Evolutionary conservation across 176 grass and related monocot species (phyloP).

Genomic region (Lolium multiflorum): DNA sequence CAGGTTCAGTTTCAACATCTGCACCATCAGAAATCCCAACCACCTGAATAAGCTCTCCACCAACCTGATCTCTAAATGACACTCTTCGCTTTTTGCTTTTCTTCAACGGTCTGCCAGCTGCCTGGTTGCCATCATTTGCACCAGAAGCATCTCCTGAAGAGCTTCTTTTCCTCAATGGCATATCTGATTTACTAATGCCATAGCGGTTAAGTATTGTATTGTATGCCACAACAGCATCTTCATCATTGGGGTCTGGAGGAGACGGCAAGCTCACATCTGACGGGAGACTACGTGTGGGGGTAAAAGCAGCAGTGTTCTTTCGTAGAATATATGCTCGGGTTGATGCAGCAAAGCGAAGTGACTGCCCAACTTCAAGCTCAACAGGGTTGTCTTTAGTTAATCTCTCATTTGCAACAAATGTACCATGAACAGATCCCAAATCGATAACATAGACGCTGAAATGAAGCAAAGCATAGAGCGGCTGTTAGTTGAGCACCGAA

Average conservation of each 20-base stretch:
- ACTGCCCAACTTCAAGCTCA: constrained; percentile 96
- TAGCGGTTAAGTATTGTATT: constrained; percentile 97
- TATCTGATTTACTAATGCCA: constrained; percentile 60
- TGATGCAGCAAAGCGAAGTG: constrained; percentile 91
- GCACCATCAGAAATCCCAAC: constrained; percentile 95
- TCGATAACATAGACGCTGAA: constrained; percentile 93
- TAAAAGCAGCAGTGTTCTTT: constrained; percentile 77
- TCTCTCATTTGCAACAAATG: constrained; percentile 97
- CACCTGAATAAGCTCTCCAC: constrained; percentile 89
- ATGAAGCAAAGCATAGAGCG: constrained; percentile 16
- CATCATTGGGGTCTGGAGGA: constrained; percentile 87
- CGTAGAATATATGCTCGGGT: constrained; percentile 82
- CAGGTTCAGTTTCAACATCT: constrained; percentile 90
- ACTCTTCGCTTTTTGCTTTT: constrained; percentile 75
- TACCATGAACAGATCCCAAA: constrained; percentile 95
- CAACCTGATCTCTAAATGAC: constrained; percentile 83
- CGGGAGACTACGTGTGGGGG: constrained; percentile 59
- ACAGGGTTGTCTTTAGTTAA: constrained; percentile 84
- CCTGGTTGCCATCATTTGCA: constrained; percentile 42
- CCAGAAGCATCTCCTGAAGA: constrained; percentile 35
- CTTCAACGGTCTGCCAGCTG: constrained; percentile 61
- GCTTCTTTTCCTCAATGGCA: constrained; percentile 47
- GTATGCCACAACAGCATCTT: constrained; percentile 88
- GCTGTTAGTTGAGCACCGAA: constrained; percentile 25
- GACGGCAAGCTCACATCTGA: constrained; percentile 86